Evolutionary conservation across 2,329 filamentous ascomycete species (phyloP).

Genomic region (Fulvia fulva): DNA sequence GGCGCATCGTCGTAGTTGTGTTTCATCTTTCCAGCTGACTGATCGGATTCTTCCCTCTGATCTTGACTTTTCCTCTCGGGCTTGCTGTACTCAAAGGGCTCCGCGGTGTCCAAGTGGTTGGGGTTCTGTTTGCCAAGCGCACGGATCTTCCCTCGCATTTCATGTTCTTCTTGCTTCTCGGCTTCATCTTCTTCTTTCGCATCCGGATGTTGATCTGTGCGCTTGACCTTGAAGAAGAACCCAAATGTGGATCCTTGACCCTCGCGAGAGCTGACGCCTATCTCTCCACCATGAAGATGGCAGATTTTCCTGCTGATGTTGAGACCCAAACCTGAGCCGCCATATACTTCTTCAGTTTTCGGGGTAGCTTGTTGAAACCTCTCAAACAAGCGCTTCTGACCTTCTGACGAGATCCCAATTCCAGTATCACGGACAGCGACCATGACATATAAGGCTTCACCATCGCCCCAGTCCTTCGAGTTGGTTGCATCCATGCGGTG

Average conservation of each 20-base stretch:
- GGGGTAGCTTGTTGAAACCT: constrained; percentile 38
- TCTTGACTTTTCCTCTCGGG: neutral
- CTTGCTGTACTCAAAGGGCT: constrained; percentile 10
- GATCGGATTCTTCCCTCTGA: neutral
- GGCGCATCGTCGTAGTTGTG: neutral
- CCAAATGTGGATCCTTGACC: constrained; percentile 41
- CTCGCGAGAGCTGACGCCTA: constrained; percentile 39
- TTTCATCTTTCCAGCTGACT: neutral
- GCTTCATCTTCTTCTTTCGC: neutral
- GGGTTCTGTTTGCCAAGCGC: constrained; percentile 6
- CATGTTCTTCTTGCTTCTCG: constrained; percentile 5
- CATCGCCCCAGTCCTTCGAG: constrained; percentile 40
- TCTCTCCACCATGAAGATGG: constrained; percentile 43
- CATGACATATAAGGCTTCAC: constrained; percentile 40
- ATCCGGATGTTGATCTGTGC: constrained; percentile 8
- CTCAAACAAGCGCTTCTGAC: constrained; percentile 42
- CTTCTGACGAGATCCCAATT: constrained; percentile 41
- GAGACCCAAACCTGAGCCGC: constrained; percentile 43
- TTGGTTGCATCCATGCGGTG: constrained; percentile 42
- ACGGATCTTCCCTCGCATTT: constrained; percentile 11
- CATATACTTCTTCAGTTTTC: constrained; percentile 37
- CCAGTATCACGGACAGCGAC: constrained; percentile 43
- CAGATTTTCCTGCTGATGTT: constrained; percentile 46
- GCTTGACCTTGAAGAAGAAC: constrained; percentile 39
- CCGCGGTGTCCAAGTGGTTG: constrained; percentile 3